A percentile compares a stretch with the other conserved stretches of the same genome.
Evolutionary conservation across 2,329 filamentous ascomycete genomes (phyloP).

Genomic region (Byssoonygena ceratinophila): DNA sequence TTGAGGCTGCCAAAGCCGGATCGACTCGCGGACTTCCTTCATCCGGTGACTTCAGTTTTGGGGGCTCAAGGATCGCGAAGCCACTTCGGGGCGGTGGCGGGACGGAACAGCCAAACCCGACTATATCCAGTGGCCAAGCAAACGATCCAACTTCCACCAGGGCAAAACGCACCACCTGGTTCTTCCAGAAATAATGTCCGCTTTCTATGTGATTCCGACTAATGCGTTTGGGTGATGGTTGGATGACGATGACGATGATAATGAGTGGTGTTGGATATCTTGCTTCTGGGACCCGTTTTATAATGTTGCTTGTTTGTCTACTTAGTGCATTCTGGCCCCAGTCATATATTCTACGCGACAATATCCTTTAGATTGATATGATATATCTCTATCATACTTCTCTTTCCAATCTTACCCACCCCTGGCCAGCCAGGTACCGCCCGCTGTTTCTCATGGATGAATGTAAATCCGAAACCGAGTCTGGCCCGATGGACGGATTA

Average conservation of each 20-base stretch:
- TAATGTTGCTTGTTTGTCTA: not conserved
- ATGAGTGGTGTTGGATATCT: not conserved
- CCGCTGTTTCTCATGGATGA: too few species aligned
- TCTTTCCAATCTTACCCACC: too few species aligned
- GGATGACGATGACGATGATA: slow-evolving; percentile 1
- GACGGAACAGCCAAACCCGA: slow-evolving; percentile 24
- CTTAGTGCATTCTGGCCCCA: not conserved
- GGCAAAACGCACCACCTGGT: slow-evolving; percentile 53
- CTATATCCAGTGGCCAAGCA: slow-evolving; percentile 47
- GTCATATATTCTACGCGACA: not conserved
- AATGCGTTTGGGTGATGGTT: not conserved
- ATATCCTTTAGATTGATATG: not conserved
- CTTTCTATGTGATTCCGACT: not conserved
- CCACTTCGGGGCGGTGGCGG: slow-evolving; percentile 47
- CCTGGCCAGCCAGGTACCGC: too few species aligned
- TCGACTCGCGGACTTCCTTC: slow-evolving; percentile 73
- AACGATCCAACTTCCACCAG: slow-evolving; percentile 56
- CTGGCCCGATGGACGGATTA: not conserved
- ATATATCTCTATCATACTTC: not conserved
- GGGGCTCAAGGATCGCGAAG: slow-evolving; percentile 52
- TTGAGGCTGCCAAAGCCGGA: slow-evolving; percentile 87
- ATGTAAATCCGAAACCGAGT: too few species aligned
- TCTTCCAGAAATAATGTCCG: slow-evolving; percentile 37
- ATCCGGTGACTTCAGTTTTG: slow-evolving; percentile 60
- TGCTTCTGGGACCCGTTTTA: not conserved